Evolutionary conservation across 1,139 yeast species (phyloP), one percentile per base, ranked within the genome.

Genomic region (Protomyces inouyei): DNA sequence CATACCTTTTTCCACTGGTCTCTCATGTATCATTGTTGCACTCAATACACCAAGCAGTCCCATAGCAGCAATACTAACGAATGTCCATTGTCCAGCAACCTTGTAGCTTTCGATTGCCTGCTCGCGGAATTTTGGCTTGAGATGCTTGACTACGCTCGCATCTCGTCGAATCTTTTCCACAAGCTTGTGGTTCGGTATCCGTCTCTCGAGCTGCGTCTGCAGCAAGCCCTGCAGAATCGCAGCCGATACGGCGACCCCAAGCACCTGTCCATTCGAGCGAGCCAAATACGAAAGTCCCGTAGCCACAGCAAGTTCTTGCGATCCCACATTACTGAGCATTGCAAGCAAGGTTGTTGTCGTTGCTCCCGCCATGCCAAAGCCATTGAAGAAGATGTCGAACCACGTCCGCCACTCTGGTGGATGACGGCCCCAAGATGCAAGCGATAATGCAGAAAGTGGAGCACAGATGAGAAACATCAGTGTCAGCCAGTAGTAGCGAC

Each of bases 401-500:
- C 57, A 59, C 18, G 63, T 59, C 14, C 63, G 37, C 52, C 52
- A 59, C n/a, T 40, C 23, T 12, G 63, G 53, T 9, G 63, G 63
- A 40, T 36, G 9, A 25, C 37, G 45, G 18, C 63, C 63, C 63
- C 63, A 59, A 4, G 57, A 40, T 12, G 48, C 23, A 10, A 59
- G 52, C 18, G 57, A 52, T 21, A 59, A 23, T 5, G 63, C 56
- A 16, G 63, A 59, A 36, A 59, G 16, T 2, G 64, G 59, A 5
- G 48, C 37, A 12, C 48, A 54, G 4, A 59, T 46, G n/a, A 40
- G 18, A 36, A 46, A 54, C 35, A 45, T 5, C 18, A 60, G 23
- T 9, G 64, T 60, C 28, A 60, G 59, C 55, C 40, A 53, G 55
- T 60, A 60, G 75, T 88, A 88, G 57, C 79, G 80, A 3, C 95